Percentiles rank a stretch among this genome's conserved stretches.
Conservation (phyloP, 1,284 basidiomycete genomes). For the Puccinia triticina region DNA sequence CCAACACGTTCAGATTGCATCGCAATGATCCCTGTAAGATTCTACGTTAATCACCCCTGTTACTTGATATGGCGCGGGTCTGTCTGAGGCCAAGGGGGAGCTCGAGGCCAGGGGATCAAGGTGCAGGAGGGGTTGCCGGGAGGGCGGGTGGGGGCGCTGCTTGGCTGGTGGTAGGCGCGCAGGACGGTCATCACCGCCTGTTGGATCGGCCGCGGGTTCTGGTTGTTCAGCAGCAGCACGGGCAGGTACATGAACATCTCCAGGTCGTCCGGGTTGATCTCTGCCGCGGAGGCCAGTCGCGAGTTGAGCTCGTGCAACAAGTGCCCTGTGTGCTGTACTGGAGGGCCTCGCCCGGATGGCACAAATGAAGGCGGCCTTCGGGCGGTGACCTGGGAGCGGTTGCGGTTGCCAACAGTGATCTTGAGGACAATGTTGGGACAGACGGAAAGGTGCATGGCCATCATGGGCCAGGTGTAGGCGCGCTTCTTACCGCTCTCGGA, state of each 20-base stretch:
- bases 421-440: slow-evolving; percentile 73
- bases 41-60: neutral
- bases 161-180: slow-evolving; percentile 47
- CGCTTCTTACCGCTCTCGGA: slow-evolving; percentile 64
- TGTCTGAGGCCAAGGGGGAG: slow-evolving; percentile 28
- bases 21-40: slow-evolving; percentile 78
- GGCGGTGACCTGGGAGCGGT: slow-evolving; percentile 59
- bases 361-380: slow-evolving; percentile 51
- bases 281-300: slow-evolving; percentile 18
- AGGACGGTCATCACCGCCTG: slow-evolving; percentile 42
- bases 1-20: slow-evolving; percentile 94
- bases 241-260: slow-evolving; percentile 49
- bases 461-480: slow-evolving; percentile 75
- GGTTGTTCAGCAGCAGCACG: slow-evolving; percentile 39
- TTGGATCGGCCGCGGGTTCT: slow-evolving; percentile 31
- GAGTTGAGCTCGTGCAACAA: slow-evolving; percentile 40
- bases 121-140: too few species aligned
- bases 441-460: slow-evolving; percentile 75
- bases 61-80: slow-evolving; percentile 27
- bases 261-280: slow-evolving; percentile 41
- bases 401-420: slow-evolving; percentile 62
- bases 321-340: slow-evolving; percentile 1
- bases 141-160: too few species aligned
- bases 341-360: slow-evolving; percentile 41
- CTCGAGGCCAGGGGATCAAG: too few species aligned